Conservation (phyloP, 257 asterid species). For the Gardenia jasminoides region DNA sequence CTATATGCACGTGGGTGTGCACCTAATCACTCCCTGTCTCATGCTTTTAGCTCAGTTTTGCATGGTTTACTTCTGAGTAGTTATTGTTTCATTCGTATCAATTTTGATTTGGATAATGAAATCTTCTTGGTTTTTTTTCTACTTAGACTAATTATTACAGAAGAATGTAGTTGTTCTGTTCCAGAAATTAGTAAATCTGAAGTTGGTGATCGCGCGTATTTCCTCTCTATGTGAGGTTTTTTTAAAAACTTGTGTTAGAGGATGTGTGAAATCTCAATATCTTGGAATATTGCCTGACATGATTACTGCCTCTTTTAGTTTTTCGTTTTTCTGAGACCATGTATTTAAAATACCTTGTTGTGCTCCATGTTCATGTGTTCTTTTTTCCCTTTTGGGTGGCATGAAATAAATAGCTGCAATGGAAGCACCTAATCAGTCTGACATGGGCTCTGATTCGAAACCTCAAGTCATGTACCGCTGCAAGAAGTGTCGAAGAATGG, state of each 20-base stretch:
- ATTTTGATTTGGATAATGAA: not conserved
- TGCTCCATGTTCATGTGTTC: not conserved
- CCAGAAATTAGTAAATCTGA: not conserved
- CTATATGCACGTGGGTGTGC: not conserved
- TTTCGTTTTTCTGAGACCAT: not conserved
- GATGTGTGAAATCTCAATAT: not conserved
- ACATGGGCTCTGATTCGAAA: constrained; percentile 35
- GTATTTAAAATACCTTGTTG: not conserved
- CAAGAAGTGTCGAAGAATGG: constrained; percentile 89
- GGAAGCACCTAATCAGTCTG: constrained; percentile 23
- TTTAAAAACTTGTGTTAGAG: not conserved
- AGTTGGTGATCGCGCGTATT: not conserved
- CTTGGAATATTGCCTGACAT: not conserved
- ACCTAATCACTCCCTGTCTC: not conserved
- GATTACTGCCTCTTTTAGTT: not conserved
- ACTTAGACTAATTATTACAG: not conserved
- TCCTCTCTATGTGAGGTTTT: not conserved
- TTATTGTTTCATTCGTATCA: too few species aligned
- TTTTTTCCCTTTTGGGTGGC: not conserved
- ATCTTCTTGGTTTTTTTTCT: not conserved
- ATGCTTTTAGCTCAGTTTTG: not conserved
- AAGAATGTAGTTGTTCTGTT: not conserved
- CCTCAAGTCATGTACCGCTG: constrained; percentile 72
- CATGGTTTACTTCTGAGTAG: not conserved
- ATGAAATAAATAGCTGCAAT: not conserved